phyloP scores from a whole-genome alignment of 2,329 filamentous ascomycete genomes.

The Trichoderma atroviride region DNA sequence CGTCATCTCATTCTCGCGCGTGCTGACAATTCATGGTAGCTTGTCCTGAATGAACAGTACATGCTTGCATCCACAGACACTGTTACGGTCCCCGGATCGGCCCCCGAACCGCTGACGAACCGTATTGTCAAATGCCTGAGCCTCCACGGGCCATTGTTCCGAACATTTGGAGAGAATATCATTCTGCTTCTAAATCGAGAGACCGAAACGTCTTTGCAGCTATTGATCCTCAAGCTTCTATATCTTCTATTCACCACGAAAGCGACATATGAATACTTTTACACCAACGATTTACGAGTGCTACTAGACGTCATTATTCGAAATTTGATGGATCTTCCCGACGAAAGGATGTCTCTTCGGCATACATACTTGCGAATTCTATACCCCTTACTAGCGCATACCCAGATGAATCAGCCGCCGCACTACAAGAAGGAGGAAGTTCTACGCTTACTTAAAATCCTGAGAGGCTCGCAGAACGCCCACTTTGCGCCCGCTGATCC shows the following conservation, averaged over 20 bases:
- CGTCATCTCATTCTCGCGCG: background rate
- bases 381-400: constrained; percentile 87
- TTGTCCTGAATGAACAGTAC: constrained; percentile 97
- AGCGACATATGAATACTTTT: constrained; percentile 95
- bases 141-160: constrained; percentile 76
- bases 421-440: constrained; percentile 93
- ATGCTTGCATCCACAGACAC: constrained; percentile 74
- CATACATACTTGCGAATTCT: constrained; percentile 95
- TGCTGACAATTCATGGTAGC: constrained; percentile 50
- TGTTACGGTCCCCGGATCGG: constrained; percentile 42
- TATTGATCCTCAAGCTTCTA: constrained; percentile 93
- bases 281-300: constrained; percentile 94
- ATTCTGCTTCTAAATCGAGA: constrained; percentile 94
- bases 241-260: constrained; percentile 94
- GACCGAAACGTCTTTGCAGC: constrained; percentile 88
- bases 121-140: constrained; percentile 91
- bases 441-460: constrained; percentile 70
- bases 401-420: constrained; percentile 81
- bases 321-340: constrained; percentile 92
- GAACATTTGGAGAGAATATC: constrained; percentile 96
- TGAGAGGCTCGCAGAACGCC: constrained; percentile 64
- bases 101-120: constrained; percentile 71
- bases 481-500: constrained; percentile 83
- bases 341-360: constrained; percentile 74
- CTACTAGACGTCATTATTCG: constrained; percentile 94